Evolutionary conservation across 2,329 filamentous ascomycete species (phyloP), one percentile per base, ranked within the genome.

Genomic region (Coniella vitis): DNA sequence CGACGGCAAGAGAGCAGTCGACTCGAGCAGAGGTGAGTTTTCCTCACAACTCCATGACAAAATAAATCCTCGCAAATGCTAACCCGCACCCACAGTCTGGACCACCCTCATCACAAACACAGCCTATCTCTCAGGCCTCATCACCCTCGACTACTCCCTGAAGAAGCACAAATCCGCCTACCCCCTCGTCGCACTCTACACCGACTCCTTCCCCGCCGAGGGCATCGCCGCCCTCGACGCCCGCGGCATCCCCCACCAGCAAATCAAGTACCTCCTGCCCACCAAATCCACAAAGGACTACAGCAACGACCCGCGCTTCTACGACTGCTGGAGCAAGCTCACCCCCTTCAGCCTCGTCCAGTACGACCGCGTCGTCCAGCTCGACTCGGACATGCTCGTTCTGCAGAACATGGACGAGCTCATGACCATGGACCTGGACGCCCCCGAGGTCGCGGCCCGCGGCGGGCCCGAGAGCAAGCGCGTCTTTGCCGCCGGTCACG

Each of bases 301-400:
- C 70, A 76, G 72, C 59, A 78, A 86, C 53, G 89, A 95, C 65
- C 83, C 84, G 43, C 83, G 90, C 57, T 95, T 95, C 74, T 84
- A 88, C 68, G 87, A 94, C 66, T 90, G 85, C 74, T 95, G 89
- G 88, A 87, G 78, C 66, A 95, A 95, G 69, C 78, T 95, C 22
- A 79, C 83, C 14, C 81, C 86, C 5, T 95, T 94, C 64, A 82
- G 79, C 19, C 73, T 95, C 29, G 75, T 75, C 16, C 81, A 90
- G 63, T 95, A 90, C 68, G 75, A 83, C 21, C 79, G 89, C 36
- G 79, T 95, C 31, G 86, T 94, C 32, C 86, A 89, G 68, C 75
- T 95, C 47, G 90, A 95, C 68, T 86, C 84, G 60, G 90, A 95
- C 69, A 95, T 95, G 89, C 69, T 95, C 44, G 81, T 88, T 7